Evolutionary conservation across 1,284 basidiomycete species (phyloP).

Genomic region (Puccinia coronata): DNA sequence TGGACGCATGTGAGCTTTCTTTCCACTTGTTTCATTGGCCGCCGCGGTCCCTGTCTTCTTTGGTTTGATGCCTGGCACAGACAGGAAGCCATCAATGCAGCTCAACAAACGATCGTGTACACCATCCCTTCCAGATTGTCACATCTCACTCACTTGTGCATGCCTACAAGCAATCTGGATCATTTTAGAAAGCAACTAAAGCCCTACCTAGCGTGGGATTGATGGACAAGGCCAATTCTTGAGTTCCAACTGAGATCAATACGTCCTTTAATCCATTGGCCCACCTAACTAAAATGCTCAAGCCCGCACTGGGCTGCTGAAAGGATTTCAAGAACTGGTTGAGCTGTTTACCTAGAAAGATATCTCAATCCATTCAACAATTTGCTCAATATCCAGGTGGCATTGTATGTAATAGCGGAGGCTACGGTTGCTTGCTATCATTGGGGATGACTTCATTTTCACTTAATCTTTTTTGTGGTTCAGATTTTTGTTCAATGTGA

Average conservation of each 20-base stretch:
- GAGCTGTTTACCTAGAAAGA: constrained; percentile 68
- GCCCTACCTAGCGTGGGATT: constrained; percentile 77
- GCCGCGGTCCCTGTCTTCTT: too few species aligned
- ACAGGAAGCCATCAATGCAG: constrained; percentile 68
- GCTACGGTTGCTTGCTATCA: constrained; percentile 73
- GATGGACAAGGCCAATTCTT: constrained; percentile 95
- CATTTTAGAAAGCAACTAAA: constrained; percentile 72
- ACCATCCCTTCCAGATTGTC: constrained; percentile 88
- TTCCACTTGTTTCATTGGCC: too few species aligned
- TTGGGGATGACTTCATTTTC: constrained; percentile 64
- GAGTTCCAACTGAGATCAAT: constrained; percentile 92
- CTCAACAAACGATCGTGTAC: constrained; percentile 72
- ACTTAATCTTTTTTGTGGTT: background rate
- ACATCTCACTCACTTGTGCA: constrained; percentile 81
- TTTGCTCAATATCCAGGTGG: constrained; percentile 92
- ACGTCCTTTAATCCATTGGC: constrained; percentile 74
- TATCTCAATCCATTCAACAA: constrained; percentile 74
- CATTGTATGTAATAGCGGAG: constrained; percentile 83
- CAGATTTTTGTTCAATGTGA: constrained; percentile 41
- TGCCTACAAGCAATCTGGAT: constrained; percentile 82
- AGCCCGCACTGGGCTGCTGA: constrained; percentile 4
- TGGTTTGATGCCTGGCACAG: too few species aligned
- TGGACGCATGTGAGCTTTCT: too few species aligned
- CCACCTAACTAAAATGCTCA: constrained; percentile 10
- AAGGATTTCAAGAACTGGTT: constrained; percentile 51